Percentiles rank a stretch among this genome's conserved stretches.
Evolutionary conservation across 169 alveolate species (phyloP).

Genomic region (Eimeria sp.): DNA sequence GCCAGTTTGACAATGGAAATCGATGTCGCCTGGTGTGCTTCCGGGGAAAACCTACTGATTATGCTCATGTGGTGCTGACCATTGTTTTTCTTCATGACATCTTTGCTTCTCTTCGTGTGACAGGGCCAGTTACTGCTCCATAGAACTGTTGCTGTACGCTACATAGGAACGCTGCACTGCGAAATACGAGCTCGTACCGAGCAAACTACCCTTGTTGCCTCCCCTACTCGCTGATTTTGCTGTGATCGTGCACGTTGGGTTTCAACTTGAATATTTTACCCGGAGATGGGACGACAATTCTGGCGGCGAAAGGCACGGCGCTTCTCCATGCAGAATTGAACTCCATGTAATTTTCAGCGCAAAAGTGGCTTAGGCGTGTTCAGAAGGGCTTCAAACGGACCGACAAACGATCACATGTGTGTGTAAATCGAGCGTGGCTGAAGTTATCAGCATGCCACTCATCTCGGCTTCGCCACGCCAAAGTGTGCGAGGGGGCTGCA

Average conservation of each 20-base stretch:
- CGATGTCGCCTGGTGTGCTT: background rate
- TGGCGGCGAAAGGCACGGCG: background rate
- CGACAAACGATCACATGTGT: no score
- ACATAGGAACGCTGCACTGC: background rate
- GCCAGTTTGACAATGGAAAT: background rate
- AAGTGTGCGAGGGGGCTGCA: constrained; percentile 22
- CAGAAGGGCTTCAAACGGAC: background rate
- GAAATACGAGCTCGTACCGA: background rate
- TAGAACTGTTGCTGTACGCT: background rate
- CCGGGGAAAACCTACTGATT: background rate
- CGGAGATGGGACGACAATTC: background rate
- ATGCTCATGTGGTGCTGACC: no score
- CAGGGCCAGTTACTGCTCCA: background rate
- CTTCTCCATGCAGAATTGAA: background rate
- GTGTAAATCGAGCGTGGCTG: background rate
- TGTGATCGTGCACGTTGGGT: background rate
- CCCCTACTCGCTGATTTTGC: background rate
- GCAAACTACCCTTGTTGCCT: background rate
- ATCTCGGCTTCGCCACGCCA: background rate
- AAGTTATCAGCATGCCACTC: background rate
- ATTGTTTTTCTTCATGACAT: background rate
- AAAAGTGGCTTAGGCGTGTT: background rate
- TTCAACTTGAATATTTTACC: background rate
- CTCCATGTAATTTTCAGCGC: background rate
- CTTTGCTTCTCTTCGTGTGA: background rate